Percentiles rank a stretch among this genome's conserved stretches.
Conservation (phyloP, 225 moss, liverwort and hornwort species). For the Sphagnum contortum region DNA sequence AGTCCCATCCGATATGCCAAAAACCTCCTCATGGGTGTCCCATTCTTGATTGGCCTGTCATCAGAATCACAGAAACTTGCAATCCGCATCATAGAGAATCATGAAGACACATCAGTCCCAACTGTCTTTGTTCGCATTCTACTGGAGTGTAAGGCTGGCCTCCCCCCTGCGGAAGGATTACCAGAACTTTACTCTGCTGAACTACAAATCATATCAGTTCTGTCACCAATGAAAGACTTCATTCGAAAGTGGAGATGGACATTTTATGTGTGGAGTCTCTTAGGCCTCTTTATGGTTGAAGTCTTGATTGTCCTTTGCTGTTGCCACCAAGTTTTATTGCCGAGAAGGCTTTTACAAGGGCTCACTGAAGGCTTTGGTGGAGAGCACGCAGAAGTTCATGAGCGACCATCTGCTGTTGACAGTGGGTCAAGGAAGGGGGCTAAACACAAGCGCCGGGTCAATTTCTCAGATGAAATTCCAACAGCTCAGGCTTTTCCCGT, state of each 20-base stretch:
- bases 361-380: conserved; percentile 30
- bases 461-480: conserved; percentile 47
- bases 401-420: too few species aligned
- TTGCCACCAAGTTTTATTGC: conserved; percentile 67
- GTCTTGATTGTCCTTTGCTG: conserved; percentile 70
- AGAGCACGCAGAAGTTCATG: conserved; percentile 1
- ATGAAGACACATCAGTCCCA: conserved; percentile 43
- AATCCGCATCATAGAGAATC: conserved; percentile 62
- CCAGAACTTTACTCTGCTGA: conserved; percentile 75
- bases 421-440: conserved; percentile 11
- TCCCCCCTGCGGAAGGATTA: conserved; percentile 44
- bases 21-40: conserved; percentile 56
- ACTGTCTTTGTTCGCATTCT: conserved; percentile 62
- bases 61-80: conserved; percentile 52
- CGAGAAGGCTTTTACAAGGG: conserved; percentile 30
- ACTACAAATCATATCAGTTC: conserved; percentile 45
- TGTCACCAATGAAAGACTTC: conserved; percentile 61
- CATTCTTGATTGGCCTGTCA: conserved; percentile 58
- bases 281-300: conserved; percentile 73
- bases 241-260: conserved; percentile 79
- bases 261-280: conserved; percentile 69
- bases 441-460: conserved; percentile 42
- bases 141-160: conserved; percentile 66
- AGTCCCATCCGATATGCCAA: conserved; percentile 54
- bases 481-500: conserved; percentile 26